Base-by-base conservation (phyloP, 306 rosid genomes). In the Rosa multiflora region DNA sequence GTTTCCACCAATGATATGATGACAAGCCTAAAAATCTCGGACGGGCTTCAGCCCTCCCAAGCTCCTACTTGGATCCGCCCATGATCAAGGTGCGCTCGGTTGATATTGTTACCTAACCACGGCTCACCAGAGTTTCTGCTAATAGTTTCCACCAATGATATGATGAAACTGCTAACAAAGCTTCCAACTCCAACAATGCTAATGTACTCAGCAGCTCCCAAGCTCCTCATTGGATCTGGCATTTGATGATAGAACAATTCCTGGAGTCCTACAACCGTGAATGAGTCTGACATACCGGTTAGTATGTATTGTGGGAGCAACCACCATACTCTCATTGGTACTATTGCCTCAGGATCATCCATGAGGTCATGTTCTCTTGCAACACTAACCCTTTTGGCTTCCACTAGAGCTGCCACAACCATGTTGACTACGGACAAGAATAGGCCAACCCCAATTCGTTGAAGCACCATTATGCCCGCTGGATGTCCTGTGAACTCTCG, bases 271-370 rank as follows among this genome's bases (percentile, higher is more conserved):
- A 91, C 85, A 1, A 86, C 51, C 3, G 97, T 17, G 15, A 91
- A 85, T 1, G 91, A 89, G 15, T 91, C 91, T 0, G 93, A 75
- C 0, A 88, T 23, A 0, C 97, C 92, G 0, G 85, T 83, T 1
- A 91, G 63, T 63, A 85, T 21, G 75, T 84, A 93, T 20, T 91
- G 98, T 69, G 98, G 98, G 17, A 93, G 89, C 18, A 93, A 13
- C 98, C 98, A 93, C 94, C 97, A 91, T 56, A 89, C 75, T 43
- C 55, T 78, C 76, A 93, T 91, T 4, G 98, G 97, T 5, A 93
- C 12, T 4, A 78, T 59, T 14, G 85, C 87, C 58, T 71, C 87
- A 0, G 91, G 90, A 23, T 70, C 58, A 76, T 91, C 94, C 2
- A 84, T 15, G 56, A 93, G 86, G 21, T 82, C 76, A 46, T 83